Conservation (phyloP, 805 yeast genomes). For the Metschnikowia continentalis region DNA sequence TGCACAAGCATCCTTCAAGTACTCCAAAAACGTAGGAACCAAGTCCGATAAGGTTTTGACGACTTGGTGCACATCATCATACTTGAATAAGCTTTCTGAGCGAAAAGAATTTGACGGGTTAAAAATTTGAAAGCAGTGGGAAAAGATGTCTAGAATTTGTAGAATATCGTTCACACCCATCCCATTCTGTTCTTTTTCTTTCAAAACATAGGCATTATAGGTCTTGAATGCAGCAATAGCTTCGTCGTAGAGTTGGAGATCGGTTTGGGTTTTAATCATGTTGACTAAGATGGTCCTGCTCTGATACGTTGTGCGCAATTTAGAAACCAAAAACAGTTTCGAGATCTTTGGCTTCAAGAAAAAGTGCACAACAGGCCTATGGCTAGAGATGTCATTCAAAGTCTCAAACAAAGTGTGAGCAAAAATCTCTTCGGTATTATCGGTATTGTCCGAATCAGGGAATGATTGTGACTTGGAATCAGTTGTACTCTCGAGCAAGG, state of each 20-base stretch:
- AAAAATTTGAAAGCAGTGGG: slow-evolving; percentile 30
- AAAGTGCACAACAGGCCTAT: slow-evolving; percentile 6
- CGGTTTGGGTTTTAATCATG: slow-evolving; percentile 29
- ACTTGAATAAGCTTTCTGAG: slow-evolving; percentile 22
- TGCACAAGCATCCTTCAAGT: slow-evolving; percentile 22
- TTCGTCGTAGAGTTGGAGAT: slow-evolving; percentile 37
- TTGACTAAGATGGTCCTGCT: slow-evolving; percentile 31
- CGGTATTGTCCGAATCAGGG: slow-evolving; percentile 26
- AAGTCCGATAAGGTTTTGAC: slow-evolving; percentile 18
- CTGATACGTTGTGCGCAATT: slow-evolving; percentile 34
- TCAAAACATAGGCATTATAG: slow-evolving; percentile 29
- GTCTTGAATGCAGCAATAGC: slow-evolving; percentile 42
- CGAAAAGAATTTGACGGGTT: slow-evolving; percentile 33
- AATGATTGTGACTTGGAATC: slow-evolving; percentile 18
- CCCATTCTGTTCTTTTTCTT: slow-evolving; percentile 29
- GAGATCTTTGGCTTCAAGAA: slow-evolving; percentile 22
- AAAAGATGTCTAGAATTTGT: slow-evolving; percentile 29
- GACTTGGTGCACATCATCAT: slow-evolving; percentile 21
- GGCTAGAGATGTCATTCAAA: slow-evolving; percentile 21
- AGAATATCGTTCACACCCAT: slow-evolving; percentile 31
- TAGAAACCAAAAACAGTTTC: slow-evolving; percentile 29
- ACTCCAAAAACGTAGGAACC: slow-evolving; percentile 19
- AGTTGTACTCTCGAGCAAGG: slow-evolving; percentile 15
- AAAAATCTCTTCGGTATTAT: slow-evolving; percentile 21
- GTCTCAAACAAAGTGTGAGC: slow-evolving; percentile 30